Evolutionary conservation across 1,139 yeast species (phyloP), one percentile per base, ranked within the genome.

Genomic region (Yamadazyma membranifaciens): DNA sequence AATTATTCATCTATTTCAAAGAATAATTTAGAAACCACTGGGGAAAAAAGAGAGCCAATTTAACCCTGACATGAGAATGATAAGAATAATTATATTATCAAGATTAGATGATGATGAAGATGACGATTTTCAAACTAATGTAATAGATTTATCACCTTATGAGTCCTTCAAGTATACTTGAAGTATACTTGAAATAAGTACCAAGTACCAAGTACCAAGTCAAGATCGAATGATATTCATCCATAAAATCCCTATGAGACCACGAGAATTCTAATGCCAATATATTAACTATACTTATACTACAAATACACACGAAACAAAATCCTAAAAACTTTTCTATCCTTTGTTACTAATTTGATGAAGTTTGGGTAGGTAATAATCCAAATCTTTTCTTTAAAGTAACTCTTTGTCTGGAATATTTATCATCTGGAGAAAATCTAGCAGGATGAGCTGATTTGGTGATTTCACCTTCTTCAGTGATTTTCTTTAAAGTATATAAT

Each of bases 361-460:
- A 44, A 31, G 31, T 54, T 67, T 88, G 95, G 45, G 94, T 85
- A 59, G 96, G 96, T 62, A 94, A 78, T 66, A 94, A 66, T 54
- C 84, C 84, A 65, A 73, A 91, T 75, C 98, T 85, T 79, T 88
- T 92, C 83, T 94, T 94, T 63, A 94, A 79, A 40, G 98, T 92
- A 40, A 92, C 97, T 79, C 99, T 87, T 72, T 94, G 98, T 78
- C 97, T 86, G 43, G 98, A 92, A 76, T 88, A 92, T 73, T 92
- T 92, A 79, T 92, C 99, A 64, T 92, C 99, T 55, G 99, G 99
- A 37, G 98, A 92, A 67, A 92, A 92, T 69, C 99, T 83, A 43
- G 99, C 98, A 48, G 99, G 99, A 67, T 94, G 99, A 27, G 98
- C 98, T 51, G 96, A 87, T 73, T 89, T 88, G 64, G 99, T 94